These are phyloP conservation scores for Ocimum tenuiflorum DNA, from an alignment of 257 asterid species.

Conservation along the genomic window DNA sequence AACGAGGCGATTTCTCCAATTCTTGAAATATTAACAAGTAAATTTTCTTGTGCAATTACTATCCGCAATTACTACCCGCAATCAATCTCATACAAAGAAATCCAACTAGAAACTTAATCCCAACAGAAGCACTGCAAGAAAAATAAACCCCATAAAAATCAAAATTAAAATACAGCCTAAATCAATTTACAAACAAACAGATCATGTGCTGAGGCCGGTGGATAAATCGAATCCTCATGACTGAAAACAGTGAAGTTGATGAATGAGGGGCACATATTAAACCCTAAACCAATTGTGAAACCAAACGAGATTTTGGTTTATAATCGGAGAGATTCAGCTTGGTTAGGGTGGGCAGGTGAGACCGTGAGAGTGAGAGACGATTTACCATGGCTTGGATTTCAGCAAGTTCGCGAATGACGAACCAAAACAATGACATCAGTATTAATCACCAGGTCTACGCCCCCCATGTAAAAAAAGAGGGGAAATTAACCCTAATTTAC, in stretches of 20 bases:
- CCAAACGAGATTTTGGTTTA: background rate
- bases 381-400: background rate
- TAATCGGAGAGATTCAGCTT: background rate
- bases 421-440: conserved; percentile 29
- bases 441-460: background rate
- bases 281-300: background rate
- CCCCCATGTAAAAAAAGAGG: background rate
- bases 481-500: background rate
- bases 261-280: background rate
- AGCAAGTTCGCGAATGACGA: conserved; percentile 24
- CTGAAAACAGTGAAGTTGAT: background rate
- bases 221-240: background rate
- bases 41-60: too few relatives aligned
- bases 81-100: background rate
- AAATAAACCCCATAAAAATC: background rate
- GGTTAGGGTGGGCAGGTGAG: background rate
- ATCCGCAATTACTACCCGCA: background rate
- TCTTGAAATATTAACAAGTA: background rate
- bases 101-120: background rate
- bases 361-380: too few relatives aligned
- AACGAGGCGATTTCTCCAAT: background rate
- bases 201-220: background rate
- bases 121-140: background rate
- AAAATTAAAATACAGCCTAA: background rate
- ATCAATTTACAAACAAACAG: background rate